Percentiles rank a stretch among this genome's conserved stretches.
phyloP scores from a whole-genome alignment of 345 rosid genomes.

The Euphorbia peplus region DNA sequence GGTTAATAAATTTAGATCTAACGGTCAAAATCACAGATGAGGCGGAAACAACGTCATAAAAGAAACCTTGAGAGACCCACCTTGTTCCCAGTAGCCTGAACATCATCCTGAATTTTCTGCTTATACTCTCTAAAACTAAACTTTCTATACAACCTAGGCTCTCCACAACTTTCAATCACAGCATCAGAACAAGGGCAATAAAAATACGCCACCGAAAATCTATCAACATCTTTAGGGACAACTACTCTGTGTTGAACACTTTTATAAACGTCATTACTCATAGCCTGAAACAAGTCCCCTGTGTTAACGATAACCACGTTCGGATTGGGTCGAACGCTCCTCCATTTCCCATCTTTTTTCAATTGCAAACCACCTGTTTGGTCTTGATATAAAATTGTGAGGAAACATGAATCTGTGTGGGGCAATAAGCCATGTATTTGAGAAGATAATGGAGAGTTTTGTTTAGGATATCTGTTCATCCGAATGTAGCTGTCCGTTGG shows the following conservation, averaged over 20 bases:
- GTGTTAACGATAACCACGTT: slow-evolving; percentile 55
- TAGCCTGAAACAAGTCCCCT: slow-evolving; percentile 71
- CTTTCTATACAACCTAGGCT: neutral
- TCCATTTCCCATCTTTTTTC: slow-evolving; percentile 57
- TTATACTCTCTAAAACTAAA: neutral
- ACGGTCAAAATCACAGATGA: too few relatives aligned
- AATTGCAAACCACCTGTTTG: slow-evolving; percentile 65
- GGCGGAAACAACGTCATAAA: too few relatives aligned
- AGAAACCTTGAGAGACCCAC: neutral
- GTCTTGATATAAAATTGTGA: slow-evolving; percentile 62
- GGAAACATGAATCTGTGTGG: slow-evolving; percentile 69
- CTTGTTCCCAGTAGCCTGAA: neutral
- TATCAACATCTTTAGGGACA: slow-evolving; percentile 22
- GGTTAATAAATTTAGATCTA: too few relatives aligned
- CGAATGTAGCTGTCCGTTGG: slow-evolving; percentile 47
- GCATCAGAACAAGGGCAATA: neutral
- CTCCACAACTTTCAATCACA: neutral
- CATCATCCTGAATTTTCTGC: neutral
- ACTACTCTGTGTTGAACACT: slow-evolving; percentile 66
- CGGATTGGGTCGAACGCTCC: slow-evolving; percentile 53
- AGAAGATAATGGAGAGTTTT: slow-evolving; percentile 49
- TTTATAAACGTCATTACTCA: slow-evolving; percentile 67
- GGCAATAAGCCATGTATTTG: slow-evolving; percentile 62
- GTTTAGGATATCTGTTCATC: slow-evolving; percentile 73
- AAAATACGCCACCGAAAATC: neutral